Evolutionary conservation across 176 grass and related monocot genomes (phyloP), one percentile per base, ranked within the genome.

Genomic region (Calamus simplicifolius): DNA sequence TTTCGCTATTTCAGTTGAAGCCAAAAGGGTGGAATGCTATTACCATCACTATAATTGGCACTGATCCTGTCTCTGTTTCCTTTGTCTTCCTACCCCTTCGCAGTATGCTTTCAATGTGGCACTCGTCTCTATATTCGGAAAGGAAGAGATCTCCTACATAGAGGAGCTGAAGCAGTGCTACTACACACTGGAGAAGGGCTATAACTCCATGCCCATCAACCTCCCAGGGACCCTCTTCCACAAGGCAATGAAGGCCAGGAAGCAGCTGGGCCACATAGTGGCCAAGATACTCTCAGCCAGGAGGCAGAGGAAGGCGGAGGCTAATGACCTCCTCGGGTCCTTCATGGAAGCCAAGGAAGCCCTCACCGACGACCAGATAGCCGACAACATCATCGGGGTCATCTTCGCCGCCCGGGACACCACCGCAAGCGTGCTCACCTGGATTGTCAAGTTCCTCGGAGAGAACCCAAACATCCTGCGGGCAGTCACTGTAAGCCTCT

Each of bases 121-220:
- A 61, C 75, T 98, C 65, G 61, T 89, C 51, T 98, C 94, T 21
- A 89, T 98, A 74, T 98, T 98, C 48, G 94, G 94, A 0, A 76
- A 93, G 51, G 84, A 98, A 19, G 85, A 93, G 94, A 85, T 89
- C 62, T 75, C 29, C 1, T 74, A 88, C 94, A 76, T 88, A 52
- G 88, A 93, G 68, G 94, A 98, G 63, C 79, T 98, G 56, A 98
- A 89, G 81, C 81, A 72, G 76, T 93, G 94, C 76, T 98, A 98
- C 73, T 81, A 89, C 62, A 81, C 79, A 0, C 88, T 98, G 53
- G 94, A 98, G 75, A 93, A 98, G 17, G 94, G 94, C 15, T 98
- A 98, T 71, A 98, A 98, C 79, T 93, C 94, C 25, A 93, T 98
- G 94, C 94, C 94, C 12, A 81, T 98, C 81, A 93, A 98, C 63